Conservation (phyloP, 345 rosid species). For the Angophora floribunda region DNA sequence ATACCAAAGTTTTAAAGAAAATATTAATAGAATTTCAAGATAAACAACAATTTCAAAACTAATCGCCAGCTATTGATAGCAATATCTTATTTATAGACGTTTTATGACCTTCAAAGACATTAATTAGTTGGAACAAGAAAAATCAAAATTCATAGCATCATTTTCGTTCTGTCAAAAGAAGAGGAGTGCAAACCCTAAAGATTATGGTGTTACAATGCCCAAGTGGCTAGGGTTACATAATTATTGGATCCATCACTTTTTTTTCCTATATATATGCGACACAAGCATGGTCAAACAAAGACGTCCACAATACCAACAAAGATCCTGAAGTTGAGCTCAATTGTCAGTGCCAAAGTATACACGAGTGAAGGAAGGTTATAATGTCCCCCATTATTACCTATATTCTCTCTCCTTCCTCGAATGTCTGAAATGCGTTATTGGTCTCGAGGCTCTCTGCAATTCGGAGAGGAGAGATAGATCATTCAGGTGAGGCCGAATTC, state of each 20-base stretch:
- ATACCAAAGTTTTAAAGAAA: background rate
- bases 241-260: background rate
- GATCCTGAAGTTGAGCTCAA: background rate
- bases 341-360: background rate
- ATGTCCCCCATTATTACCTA: background rate
- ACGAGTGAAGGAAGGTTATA: background rate
- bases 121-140: background rate
- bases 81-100: background rate
- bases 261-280: too few relatives aligned
- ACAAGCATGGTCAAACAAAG: background rate
- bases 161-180: background rate
- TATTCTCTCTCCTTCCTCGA: background rate
- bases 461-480: background rate
- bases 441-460: background rate
- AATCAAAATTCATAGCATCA: background rate
- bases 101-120: background rate
- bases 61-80: background rate
- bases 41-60: rapidly evolving
- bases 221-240: background rate
- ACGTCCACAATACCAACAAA: background rate
- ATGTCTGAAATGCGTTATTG: background rate
- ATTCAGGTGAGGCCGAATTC: background rate
- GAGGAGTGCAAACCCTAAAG: background rate
- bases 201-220: background rate
- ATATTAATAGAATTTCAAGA: background rate